Evolutionary conservation across 805 yeast genomes (phyloP).

Genomic region (Lachancea sp.): DNA sequence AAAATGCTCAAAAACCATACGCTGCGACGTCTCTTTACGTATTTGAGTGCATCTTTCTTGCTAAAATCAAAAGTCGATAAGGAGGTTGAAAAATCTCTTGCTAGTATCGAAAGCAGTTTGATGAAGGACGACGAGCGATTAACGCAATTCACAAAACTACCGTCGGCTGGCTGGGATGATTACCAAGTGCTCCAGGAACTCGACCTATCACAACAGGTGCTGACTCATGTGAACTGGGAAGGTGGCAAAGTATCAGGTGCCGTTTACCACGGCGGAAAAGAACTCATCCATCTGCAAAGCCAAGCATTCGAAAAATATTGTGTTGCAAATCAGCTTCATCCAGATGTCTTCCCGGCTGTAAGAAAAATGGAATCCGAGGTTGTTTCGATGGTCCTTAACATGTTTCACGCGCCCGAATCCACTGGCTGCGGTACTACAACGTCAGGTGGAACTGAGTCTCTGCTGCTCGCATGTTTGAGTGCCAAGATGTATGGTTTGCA

Average conservation of each 20-base stretch:
- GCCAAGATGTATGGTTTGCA: constrained; percentile 72
- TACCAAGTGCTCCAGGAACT: constrained; percentile 45
- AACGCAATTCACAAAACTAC: constrained; percentile 45
- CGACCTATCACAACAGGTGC: constrained; percentile 36
- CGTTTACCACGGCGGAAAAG: constrained; percentile 92
- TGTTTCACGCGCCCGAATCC: constrained; percentile 72
- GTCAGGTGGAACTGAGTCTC: constrained; percentile 93
- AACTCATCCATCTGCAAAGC: constrained; percentile 65
- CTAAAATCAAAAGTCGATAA: constrained; percentile 49
- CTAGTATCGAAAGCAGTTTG: constrained; percentile 48
- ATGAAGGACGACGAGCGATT: constrained; percentile 47
- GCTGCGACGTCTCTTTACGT: constrained; percentile 26
- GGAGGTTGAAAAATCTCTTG: constrained; percentile 47
- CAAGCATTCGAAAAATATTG: constrained; percentile 69
- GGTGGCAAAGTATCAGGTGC: constrained; percentile 89
- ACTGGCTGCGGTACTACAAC: constrained; percentile 67
- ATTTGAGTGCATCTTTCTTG: constrained; percentile 44
- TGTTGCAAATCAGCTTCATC: constrained; percentile 92
- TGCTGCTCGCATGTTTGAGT: constrained; percentile 76
- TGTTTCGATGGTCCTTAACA: constrained; percentile 76
- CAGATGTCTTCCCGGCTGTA: constrained; percentile 94
- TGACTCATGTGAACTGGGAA: constrained; percentile 76
- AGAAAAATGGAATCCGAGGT: constrained; percentile 95
- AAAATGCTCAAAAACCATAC: constrained; percentile 14
- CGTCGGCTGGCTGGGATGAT: constrained; percentile 50